Conservation (phyloP, 345 rosid genomes). For the Crucihimalaya himalaica region DNA sequence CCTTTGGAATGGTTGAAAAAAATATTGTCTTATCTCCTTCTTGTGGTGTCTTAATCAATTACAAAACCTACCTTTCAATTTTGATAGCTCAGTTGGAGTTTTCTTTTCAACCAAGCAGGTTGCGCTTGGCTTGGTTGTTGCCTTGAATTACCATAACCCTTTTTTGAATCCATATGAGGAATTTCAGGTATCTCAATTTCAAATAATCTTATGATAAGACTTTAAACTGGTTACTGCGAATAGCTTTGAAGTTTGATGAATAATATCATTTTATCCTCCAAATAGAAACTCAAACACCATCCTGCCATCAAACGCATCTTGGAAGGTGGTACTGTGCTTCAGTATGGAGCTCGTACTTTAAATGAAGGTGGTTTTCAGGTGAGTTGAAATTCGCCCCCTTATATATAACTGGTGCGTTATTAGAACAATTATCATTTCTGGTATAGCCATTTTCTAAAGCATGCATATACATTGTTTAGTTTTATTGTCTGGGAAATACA, state of each 20-base stretch:
- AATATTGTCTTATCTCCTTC: background rate
- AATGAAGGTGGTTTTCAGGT: constrained; percentile 99
- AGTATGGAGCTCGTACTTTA: constrained; percentile 94
- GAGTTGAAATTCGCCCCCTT: constrained; percentile 31
- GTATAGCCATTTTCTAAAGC: background rate
- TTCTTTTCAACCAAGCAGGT: constrained; percentile 52
- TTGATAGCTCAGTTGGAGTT: constrained; percentile 26
- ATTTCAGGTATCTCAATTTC: constrained; percentile 65
- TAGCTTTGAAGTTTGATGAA: background rate
- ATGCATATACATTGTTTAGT: background rate
- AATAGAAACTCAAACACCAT: constrained; percentile 89
- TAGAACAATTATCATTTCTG: background rate
- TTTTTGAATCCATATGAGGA: constrained; percentile 86
- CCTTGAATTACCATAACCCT: constrained; percentile 85
- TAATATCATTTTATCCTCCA: background rate
- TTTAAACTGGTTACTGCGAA: background rate
- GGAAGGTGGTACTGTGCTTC: constrained; percentile 90
- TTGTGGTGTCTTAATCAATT: constrained; percentile 5
- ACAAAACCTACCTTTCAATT: background rate
- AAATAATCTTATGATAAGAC: background rate
- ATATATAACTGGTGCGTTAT: background rate
- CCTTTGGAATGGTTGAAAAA: background rate
- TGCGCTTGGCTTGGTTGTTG: constrained; percentile 85
- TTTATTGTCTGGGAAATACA: background rate
- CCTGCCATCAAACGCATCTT: constrained; percentile 76